Conservation (phyloP, 441 rosid genomes). For the Arabidopsis hybrid region DNA sequence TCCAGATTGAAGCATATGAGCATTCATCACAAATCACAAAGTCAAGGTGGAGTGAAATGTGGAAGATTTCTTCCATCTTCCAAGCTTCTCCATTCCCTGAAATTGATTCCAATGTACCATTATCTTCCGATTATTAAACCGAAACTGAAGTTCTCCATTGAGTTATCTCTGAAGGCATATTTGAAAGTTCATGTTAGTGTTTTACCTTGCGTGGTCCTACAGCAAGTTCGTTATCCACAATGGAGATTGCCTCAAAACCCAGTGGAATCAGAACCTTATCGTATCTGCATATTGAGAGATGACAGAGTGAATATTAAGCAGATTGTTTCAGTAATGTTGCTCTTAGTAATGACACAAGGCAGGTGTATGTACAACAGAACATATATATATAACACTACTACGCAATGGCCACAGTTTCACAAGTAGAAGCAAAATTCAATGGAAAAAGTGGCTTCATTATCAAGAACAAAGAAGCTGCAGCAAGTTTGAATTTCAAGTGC, state of each 20-base stretch:
- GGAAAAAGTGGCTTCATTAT: too few species aligned
- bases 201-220: slow-evolving; percentile 69
- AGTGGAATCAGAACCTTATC: slow-evolving; percentile 74
- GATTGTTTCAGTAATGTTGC: background rate
- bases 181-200: background rate
- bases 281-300: slow-evolving; percentile 56
- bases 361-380: too few species aligned
- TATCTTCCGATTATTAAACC: background rate
- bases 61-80: slow-evolving; percentile 78
- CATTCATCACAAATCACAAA: slow-evolving; percentile 39
- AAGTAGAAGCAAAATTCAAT: too few species aligned
- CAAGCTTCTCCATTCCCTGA: slow-evolving; percentile 93
- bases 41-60: slow-evolving; percentile 46
- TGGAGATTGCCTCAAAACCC: slow-evolving; percentile 68
- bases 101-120: slow-evolving; percentile 24
- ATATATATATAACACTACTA: too few species aligned
- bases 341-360: too few species aligned
- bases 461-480: too few species aligned
- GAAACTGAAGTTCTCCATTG: background rate
- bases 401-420: too few species aligned
- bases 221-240: slow-evolving; percentile 78
- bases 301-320: slow-evolving; percentile 7
- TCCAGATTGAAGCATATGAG: slow-evolving; percentile 8
- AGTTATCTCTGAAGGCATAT: slow-evolving; percentile 5
- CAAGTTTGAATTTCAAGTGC: too few species aligned